Percentiles rank a stretch among this genome's conserved stretches.
These are phyloP conservation scores for Xylariaceae sp. DNA, from an alignment of 2,329 filamentous ascomycete species.

Conservation along the genomic window DNA sequence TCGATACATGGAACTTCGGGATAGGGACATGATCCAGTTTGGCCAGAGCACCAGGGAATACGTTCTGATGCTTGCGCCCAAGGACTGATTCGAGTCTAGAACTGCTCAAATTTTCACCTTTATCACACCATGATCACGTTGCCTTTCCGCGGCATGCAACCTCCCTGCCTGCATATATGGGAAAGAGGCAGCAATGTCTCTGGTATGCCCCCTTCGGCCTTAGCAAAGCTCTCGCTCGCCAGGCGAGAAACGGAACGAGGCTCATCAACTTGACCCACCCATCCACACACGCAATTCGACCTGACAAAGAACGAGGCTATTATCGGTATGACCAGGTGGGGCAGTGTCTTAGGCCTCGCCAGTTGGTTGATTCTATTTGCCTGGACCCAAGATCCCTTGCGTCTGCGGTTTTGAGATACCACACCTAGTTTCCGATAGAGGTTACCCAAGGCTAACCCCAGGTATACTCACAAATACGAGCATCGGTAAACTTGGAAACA, in stretches of 20 bases:
- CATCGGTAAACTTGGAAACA: constrained; percentile 4
- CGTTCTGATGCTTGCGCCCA: constrained; percentile 76
- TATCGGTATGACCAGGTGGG: constrained; percentile 26
- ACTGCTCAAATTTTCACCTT: background rate
- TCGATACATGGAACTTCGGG: constrained; percentile 77
- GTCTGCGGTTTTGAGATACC: constrained; percentile 4
- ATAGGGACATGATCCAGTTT: constrained; percentile 86
- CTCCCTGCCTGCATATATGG: background rate
- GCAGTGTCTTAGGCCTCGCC: constrained; percentile 22
- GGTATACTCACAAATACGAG: constrained; percentile 7
- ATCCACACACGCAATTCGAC: background rate
- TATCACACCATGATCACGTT: constrained; percentile 1
- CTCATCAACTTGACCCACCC: background rate
- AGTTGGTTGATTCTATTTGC: constrained; percentile 16
- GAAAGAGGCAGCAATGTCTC: background rate
- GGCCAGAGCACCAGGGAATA: constrained; percentile 88
- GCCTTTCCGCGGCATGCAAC: background rate
- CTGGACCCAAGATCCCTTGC: constrained; percentile 11
- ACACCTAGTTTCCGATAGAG: constrained; percentile 2
- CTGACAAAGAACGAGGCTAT: constrained; percentile 25
- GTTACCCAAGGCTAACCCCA: constrained; percentile 13
- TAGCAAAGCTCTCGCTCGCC: background rate
- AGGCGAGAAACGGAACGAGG: constrained; percentile 3
- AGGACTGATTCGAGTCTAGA: constrained; percentile 31
- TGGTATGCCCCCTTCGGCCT: background rate